Evolutionary conservation across 805 yeast genomes (phyloP).

Genomic region (Debaryomyces hansenii): DNA sequence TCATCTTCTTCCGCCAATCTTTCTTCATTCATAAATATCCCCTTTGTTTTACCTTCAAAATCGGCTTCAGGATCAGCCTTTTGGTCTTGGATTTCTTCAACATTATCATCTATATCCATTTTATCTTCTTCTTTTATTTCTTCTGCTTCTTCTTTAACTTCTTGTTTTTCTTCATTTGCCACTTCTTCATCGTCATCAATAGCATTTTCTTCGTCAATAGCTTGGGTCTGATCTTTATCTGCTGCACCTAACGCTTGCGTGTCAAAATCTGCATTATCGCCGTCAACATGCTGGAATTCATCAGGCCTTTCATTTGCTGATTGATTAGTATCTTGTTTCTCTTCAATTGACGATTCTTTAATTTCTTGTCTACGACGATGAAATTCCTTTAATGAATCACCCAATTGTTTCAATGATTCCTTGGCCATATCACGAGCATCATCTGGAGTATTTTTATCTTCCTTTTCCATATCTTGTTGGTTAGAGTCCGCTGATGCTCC

Average conservation of each 20-base stretch:
- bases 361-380: constrained; percentile 90
- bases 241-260: constrained; percentile 96
- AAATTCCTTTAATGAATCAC: constrained; percentile 89
- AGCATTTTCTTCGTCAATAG: constrained; percentile 77
- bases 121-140: constrained; percentile 27
- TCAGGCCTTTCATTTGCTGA: constrained; percentile 71
- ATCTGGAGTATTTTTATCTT: constrained; percentile 23
- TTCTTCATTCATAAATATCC: constrained; percentile 53
- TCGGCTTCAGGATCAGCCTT: constrained; percentile 39
- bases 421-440: constrained; percentile 65
- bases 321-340: constrained; percentile 48
- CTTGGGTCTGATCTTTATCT: constrained; percentile 71
- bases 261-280: constrained; percentile 72
- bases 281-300: constrained; percentile 81
- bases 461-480: constrained; percentile 37
- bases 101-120: constrained; percentile 29
- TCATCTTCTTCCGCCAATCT: constrained; percentile 33
- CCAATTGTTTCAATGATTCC: constrained; percentile 82
- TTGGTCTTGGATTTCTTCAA: constrained; percentile 23
- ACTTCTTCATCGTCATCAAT: constrained; percentile 64
- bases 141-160: constrained; percentile 29
- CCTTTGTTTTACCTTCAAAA: constrained; percentile 29
- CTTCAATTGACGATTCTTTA: constrained; percentile 54
- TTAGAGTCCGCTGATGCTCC: constrained; percentile 39
- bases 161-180: constrained; percentile 22